Base-by-base conservation (phyloP, 176 grass and related monocot genomes). In the Oryza brachyantha region DNA sequence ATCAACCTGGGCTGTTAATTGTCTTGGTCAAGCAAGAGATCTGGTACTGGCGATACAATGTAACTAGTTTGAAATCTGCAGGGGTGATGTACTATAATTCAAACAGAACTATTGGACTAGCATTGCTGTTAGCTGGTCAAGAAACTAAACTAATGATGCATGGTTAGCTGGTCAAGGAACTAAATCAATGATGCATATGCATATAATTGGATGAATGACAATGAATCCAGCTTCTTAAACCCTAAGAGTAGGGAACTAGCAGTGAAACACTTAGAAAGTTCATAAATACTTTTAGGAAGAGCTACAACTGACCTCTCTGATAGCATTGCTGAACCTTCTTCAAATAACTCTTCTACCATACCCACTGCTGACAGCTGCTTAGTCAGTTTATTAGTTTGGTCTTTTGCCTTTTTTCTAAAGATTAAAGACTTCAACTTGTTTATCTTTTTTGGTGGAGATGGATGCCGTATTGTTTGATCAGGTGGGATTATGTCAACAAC, bases 291-390 rank as follows among this genome's bases (percentile, higher is more conserved):
- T 61, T 32, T 32, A 32, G 26, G 31, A 68, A 31, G 39, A 58
- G 39, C 11, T 57, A 72, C 40, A 61, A 90, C 75, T 35, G 36
- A 97, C 94, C 94, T 91, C 83, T 97, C 91, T 71, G 86, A 85
- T 58, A 97, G 87, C 87, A 97, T 97, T 16, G 94, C 94, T 31
- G 94, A 97, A 85, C 94, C 94, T 85, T 97, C 94, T 90, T 97
- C 94, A 63, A 94, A 97, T 74, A 97, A 41, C 83, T 97, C 94
- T 81, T 94, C 91, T 19, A 97, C 76, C 3, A 92, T 73, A 73
- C 85, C 89, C n/a, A 55, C 76, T 41, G 75, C 64, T 74, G 86
- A 92, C 64, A 91, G 79, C 75, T 97, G 92, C 72, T 93, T 97
- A 80, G 76, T 79, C 43, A 97, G 81, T 76, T 97, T 93, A 73